Evolutionary conservation across 352 stramenopile genomes (phyloP), one percentile per base, ranked within the genome.

Genomic region (Blastocystis sp.): DNA sequence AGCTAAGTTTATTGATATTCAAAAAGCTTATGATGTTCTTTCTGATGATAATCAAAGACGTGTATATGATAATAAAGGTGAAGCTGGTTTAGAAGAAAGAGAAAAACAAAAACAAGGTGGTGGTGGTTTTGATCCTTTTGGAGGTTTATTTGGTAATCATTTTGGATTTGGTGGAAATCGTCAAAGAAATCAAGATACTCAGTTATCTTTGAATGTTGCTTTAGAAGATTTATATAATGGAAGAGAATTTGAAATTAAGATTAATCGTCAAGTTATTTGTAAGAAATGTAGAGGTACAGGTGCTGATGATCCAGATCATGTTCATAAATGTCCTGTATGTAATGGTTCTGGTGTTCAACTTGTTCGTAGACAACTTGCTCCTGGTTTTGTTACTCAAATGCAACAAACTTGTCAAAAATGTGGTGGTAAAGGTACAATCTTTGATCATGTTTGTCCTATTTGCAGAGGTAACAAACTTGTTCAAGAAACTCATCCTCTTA

Each of bases 161-260:
- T 62, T 62, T 24, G 52, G 52, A 34, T 27, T 27, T 16, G 36
- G 39, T 37, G 52, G 52, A 13, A 42, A 42, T 11, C 48, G 54
- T 23, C 36, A 62, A 31, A 21, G 52, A 49, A 62, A 62, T 31
- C 45, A 58, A 13, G 69, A 74, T 54, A 59, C 57, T 24, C 47
- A 67, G 33, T 52, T 72, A 4, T 48, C 59, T 9, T 28, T 73
- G 36, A 45, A 49, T 11, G 66, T 72, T 1, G 54, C 87, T 18
- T 75, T 98, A 31, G 78, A 89, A 7, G 81, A 96, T 67, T 68
- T 96, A 32, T 97, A 96, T 76, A 82, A 85, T 37, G 89, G 91
- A 46, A 83, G 90, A 54, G 78, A 77, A 27, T 77, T 94, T 52
- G 80, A 94, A 65, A 84, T 94, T 21, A 80, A 83, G 27, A 91